Evolutionary conservation across 148 eudicot genomes (phyloP).

Genomic region (Talinum fruticosum): DNA sequence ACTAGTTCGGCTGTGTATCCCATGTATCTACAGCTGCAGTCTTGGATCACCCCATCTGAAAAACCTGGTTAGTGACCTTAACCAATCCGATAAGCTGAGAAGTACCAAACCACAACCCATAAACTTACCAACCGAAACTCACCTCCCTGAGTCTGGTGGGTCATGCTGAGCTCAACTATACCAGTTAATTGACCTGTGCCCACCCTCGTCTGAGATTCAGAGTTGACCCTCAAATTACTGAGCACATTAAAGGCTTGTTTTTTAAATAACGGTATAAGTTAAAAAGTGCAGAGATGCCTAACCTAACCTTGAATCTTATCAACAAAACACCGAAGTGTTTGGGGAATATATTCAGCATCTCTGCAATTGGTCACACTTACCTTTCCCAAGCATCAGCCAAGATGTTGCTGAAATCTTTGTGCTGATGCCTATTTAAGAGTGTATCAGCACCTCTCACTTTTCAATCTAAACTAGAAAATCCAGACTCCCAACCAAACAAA

Average conservation of each 20-base stretch:
- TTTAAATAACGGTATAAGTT: too few species aligned
- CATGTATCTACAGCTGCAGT: too few species aligned
- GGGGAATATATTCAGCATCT: conserved; percentile 14
- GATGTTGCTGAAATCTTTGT: background rate
- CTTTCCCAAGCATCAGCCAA: background rate
- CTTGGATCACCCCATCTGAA: background rate
- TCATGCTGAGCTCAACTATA: too few species aligned
- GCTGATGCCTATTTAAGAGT: conserved; percentile 12
- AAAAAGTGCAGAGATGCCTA: background rate
- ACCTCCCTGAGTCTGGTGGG: too few species aligned
- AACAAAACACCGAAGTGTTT: background rate
- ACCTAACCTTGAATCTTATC: background rate
- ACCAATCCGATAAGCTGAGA: background rate
- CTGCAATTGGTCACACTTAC: conserved; percentile 12
- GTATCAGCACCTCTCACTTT: background rate
- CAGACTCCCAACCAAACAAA: background rate
- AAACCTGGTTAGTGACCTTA: background rate
- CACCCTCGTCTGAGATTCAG: background rate
- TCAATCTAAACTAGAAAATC: background rate
- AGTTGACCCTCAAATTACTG: background rate
- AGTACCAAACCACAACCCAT: background rate
- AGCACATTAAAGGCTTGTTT: background rate
- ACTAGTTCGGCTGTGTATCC: too few species aligned
- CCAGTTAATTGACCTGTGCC: background rate
- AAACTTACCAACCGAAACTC: too few species aligned